These are phyloP conservation scores for Suillus tomentosus DNA, from an alignment of 768 basidiomycete species.

Conservation along the genomic window DNA sequence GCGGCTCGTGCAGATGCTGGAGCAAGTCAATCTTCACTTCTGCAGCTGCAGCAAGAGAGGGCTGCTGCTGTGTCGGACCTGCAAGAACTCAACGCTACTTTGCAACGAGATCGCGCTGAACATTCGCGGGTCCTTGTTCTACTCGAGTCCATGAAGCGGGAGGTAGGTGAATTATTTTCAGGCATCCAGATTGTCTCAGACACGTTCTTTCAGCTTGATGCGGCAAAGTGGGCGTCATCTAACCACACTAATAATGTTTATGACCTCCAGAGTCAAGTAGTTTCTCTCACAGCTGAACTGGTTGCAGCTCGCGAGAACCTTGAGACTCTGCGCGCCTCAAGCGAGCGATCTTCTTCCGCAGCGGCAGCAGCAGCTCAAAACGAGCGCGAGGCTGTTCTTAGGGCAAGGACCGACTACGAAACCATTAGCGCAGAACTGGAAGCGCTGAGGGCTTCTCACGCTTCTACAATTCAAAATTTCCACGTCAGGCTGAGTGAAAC, in stretches of 20 bases:
- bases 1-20: constrained; percentile 47
- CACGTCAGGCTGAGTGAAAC: constrained; percentile 47
- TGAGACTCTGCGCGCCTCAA: constrained; percentile 48
- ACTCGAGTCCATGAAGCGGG: constrained; percentile 46
- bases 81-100: constrained; percentile 39
- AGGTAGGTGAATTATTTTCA: constrained; percentile 44
- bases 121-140: constrained; percentile 26
- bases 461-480: constrained; percentile 49
- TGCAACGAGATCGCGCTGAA: constrained; percentile 40
- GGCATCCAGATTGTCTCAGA: constrained; percentile 3
- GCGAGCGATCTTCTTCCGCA: constrained; percentile 44
- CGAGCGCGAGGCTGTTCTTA: constrained; percentile 64
- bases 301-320: constrained; percentile 53
- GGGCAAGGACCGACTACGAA: constrained; percentile 63
- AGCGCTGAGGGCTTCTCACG: constrained; percentile 51
- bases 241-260: constrained; percentile 50
- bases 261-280: constrained; percentile 51
- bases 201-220: constrained; percentile 47
- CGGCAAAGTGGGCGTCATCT: constrained; percentile 41
- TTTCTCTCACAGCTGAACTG: constrained; percentile 53
- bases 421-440: constrained; percentile 54
- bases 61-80: constrained; percentile 51
- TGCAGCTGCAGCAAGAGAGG: constrained; percentile 53
- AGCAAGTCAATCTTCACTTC: constrained; percentile 44
- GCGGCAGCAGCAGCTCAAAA: constrained; percentile 53